These are phyloP conservation scores for Penicillium hesseltinei DNA, from an alignment of 2,329 filamentous ascomycete species.

Conservation along the genomic window DNA sequence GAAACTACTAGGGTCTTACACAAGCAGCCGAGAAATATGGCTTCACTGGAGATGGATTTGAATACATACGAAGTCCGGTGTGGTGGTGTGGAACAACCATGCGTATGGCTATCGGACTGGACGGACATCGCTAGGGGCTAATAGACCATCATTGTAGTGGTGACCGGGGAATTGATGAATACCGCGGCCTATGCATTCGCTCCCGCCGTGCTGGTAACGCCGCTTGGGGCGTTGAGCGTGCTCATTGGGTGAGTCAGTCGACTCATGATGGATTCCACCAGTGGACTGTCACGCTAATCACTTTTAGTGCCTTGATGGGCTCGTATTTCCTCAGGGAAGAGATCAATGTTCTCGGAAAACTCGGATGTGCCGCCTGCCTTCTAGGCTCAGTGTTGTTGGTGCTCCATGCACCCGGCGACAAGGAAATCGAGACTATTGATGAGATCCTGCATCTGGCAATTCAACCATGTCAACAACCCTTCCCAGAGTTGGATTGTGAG, in stretches of 20 bases:
- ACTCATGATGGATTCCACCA: background rate
- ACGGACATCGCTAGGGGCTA: conserved; percentile 23
- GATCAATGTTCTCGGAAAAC: conserved; percentile 83
- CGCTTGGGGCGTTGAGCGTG: conserved; percentile 87
- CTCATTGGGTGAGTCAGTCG: conserved; percentile 66
- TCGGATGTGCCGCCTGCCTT: conserved; percentile 93
- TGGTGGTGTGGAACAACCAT: conserved; percentile 96
- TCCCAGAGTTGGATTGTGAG: no score
- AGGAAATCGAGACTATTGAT: conserved; percentile 86
- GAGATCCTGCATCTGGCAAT: conserved; percentile 82
- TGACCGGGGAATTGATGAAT: conserved; percentile 90
- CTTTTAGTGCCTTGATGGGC: conserved; percentile 74
- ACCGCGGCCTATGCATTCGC: conserved; percentile 98
- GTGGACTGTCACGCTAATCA: conserved; percentile 19
- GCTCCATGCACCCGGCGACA: conserved; percentile 89
- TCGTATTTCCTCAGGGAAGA: conserved; percentile 92
- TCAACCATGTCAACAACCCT: conserved; percentile 68
- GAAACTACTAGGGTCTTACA: conserved; percentile 68
- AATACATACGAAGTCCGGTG: conserved; percentile 76
- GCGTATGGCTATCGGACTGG: conserved; percentile 49
- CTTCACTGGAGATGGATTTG: conserved; percentile 93
- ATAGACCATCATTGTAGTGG: conserved; percentile 58
- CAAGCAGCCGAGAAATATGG: conserved; percentile 88
- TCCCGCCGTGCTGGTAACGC: conserved; percentile 93
- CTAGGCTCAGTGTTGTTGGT: conserved; percentile 97